Evolutionary conservation across 202 grass and related monocot species (phyloP).

Genomic region (Panicum virgatum): DNA sequence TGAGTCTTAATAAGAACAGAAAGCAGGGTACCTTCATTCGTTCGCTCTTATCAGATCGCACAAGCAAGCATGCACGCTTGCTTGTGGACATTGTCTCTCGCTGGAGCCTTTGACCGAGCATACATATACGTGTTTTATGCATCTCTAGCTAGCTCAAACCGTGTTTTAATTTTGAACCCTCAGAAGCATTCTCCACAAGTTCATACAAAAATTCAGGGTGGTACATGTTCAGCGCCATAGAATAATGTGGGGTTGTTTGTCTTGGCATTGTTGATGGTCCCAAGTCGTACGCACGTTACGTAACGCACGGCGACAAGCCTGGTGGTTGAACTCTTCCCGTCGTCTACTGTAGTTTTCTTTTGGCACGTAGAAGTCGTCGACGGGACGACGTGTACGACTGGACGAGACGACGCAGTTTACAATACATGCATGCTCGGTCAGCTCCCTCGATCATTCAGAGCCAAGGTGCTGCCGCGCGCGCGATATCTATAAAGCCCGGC

Average conservation of each 20-base stretch:
- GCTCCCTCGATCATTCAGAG: not conserved
- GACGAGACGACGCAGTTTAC: not conserved
- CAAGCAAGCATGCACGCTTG: not conserved
- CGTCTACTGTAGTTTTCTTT: not conserved
- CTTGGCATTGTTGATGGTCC: not conserved
- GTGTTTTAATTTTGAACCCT: not conserved
- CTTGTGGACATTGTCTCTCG: not conserved
- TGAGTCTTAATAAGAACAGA: not conserved
- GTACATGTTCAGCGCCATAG: not conserved
- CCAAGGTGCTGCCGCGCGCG: not conserved
- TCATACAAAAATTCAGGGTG: not conserved
- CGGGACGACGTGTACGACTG: not conserved
- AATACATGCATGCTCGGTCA: slow-evolving; percentile 23
- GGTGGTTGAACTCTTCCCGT: slow-evolving; percentile 19
- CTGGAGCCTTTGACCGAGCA: slow-evolving; percentile 19
- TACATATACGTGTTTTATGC: not conserved
- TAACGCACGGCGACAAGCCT: slow-evolving; percentile 4
- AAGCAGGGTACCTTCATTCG: not conserved
- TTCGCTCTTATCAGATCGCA: not conserved
- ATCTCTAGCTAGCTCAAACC: not conserved
- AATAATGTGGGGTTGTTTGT: not conserved
- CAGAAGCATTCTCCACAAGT: not conserved
- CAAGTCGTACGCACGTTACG: not conserved
- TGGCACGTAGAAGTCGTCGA: not conserved
- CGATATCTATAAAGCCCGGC: slow-evolving; percentile 5